Percentiles rank a stretch among this genome's conserved stretches.
These are phyloP conservation scores for Zygosaccharomyces pseudorouxii DNA, from an alignment of 805 yeast species.

Conservation along the genomic window DNA sequence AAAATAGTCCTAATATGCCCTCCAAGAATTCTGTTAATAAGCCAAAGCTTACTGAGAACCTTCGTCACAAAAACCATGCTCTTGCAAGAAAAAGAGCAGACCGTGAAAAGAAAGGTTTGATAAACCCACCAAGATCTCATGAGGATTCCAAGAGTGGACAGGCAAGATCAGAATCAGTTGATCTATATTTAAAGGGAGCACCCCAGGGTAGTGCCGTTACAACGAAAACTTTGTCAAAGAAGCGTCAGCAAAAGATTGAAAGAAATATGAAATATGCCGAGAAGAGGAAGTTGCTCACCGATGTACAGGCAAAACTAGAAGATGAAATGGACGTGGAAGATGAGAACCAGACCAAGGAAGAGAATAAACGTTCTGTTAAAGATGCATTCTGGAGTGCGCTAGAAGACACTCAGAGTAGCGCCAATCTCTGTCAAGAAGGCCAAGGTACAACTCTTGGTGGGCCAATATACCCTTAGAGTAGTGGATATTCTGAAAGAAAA, in stretches of 20 bases:
- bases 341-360: conserved; percentile 36
- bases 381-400: conserved; percentile 69
- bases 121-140: conserved; percentile 46
- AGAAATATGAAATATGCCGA: conserved; percentile 72
- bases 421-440: conserved; percentile 46
- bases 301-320: conserved; percentile 46
- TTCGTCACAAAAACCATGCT: conserved; percentile 47
- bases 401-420: conserved; percentile 49
- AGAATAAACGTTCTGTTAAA: conserved; percentile 42
- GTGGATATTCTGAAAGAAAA: conserved; percentile 1
- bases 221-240: conserved; percentile 64
- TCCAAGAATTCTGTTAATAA: conserved; percentile 77
- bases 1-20: conserved; percentile 49
- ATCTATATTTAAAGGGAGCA: conserved; percentile 36
- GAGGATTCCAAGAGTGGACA: conserved; percentile 40
- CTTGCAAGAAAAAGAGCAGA: conserved; percentile 54
- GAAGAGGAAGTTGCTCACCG: conserved; percentile 50
- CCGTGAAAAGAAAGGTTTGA: conserved; percentile 41
- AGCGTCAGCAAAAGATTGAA: conserved; percentile 71
- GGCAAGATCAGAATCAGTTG: conserved; percentile 40
- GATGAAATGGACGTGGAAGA: conserved; percentile 44
- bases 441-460: conserved; percentile 85
- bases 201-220: conserved; percentile 37
- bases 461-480: conserved; percentile 46
- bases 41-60: conserved; percentile 57